Percentiles rank a stretch among this genome's conserved stretches.
Conservation (phyloP, 495 filamentous ascomycete species). For the Aspergillus steynii region DNA sequence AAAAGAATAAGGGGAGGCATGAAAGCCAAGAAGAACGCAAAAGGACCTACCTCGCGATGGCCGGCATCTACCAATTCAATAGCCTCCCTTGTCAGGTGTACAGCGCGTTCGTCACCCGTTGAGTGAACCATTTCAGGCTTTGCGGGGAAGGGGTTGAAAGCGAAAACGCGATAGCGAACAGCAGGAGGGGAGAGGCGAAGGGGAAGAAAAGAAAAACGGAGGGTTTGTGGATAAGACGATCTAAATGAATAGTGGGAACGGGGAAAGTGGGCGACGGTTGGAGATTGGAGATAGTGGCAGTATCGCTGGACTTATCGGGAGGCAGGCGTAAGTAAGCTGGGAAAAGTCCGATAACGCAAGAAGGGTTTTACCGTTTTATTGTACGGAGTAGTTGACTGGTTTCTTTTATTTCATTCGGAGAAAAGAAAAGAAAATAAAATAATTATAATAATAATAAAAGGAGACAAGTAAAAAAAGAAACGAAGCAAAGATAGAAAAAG, state of each 20-base stretch:
- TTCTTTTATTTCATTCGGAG: no score
- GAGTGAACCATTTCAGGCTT: slow-evolving; percentile 50
- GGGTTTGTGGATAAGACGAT: slow-evolving; percentile 1
- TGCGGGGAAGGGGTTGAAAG: slow-evolving; percentile 15
- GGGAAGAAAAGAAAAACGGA: slow-evolving; percentile 10
- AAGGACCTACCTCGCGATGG: slow-evolving; percentile 45
- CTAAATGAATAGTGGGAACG: not conserved
- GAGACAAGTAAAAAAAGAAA: not conserved
- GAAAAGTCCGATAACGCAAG: not conserved
- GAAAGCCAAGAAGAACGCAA: no score
- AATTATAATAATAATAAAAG: no score
- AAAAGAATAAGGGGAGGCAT: not conserved
- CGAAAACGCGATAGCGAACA: slow-evolving; percentile 10
- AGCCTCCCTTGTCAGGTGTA: slow-evolving; percentile 50
- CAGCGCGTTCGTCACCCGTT: slow-evolving; percentile 50
- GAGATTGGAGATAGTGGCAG: not conserved
- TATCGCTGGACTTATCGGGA: not conserved
- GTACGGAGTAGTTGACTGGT: no score
- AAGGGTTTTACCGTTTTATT: not conserved
- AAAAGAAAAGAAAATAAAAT: no score
- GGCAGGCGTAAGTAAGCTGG: not conserved
- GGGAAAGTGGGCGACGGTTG: slow-evolving; percentile 3
- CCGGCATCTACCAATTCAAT: slow-evolving; percentile 51
- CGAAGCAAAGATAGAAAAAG: not conserved
- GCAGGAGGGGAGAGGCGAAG: slow-evolving; percentile 14